Conservation (phyloP, 2,329 filamentous ascomycete species). For the Macrophomina phaseolina region DNA sequence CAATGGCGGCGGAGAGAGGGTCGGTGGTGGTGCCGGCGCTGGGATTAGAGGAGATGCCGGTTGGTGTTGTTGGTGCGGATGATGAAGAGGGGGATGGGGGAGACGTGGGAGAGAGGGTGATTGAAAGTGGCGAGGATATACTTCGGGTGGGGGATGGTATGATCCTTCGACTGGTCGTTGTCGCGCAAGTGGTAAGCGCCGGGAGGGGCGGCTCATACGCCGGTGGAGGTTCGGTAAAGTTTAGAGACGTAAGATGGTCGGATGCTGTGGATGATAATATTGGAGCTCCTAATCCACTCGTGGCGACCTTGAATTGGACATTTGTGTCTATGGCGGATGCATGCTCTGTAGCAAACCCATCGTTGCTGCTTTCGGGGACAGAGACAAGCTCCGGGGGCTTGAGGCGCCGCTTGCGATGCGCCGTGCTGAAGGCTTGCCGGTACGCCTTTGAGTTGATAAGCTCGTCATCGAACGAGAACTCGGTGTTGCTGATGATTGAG, state of each 20-base stretch:
- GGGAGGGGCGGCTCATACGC: conserved; percentile 4
- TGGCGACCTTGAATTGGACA: not conserved
- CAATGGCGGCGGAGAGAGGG: conserved; percentile 9
- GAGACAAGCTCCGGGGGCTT: not conserved
- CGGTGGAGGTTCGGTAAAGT: not conserved
- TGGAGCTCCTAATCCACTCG: not conserved
- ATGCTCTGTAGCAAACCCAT: not conserved
- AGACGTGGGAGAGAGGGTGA: not conserved
- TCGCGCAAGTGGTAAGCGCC: not conserved
- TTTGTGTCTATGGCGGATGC: not conserved
- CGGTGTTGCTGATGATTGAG: conserved; percentile 23
- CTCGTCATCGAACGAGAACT: conserved; percentile 29
- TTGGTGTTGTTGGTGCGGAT: not conserved
- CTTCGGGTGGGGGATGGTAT: not conserved
- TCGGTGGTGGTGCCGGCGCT: not conserved
- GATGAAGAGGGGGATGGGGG: not conserved
- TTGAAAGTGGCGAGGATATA: not conserved
- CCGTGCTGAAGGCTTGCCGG: conserved; percentile 20
- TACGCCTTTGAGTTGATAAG: conserved; percentile 28
- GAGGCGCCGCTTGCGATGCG: not conserved
- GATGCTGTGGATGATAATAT: too few relatives aligned
- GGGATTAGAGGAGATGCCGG: not conserved
- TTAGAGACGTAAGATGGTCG: not conserved
- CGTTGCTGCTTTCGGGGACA: not conserved
- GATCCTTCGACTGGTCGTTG: not conserved